Evolutionary conservation across 768 basidiomycete genomes (phyloP).

Genomic region (Amanita phalloides): DNA sequence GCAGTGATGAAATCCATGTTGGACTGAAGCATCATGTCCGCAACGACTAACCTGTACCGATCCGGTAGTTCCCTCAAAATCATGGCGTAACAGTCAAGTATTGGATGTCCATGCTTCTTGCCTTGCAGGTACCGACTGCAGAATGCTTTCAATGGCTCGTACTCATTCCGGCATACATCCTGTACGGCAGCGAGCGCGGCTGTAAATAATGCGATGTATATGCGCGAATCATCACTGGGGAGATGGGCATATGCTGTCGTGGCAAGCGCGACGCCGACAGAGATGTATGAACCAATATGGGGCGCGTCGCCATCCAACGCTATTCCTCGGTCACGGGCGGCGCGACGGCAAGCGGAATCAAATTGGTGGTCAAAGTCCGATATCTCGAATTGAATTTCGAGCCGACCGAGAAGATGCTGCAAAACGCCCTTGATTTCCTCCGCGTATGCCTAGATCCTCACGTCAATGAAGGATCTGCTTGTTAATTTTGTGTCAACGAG

Average conservation of each 20-base stretch:
- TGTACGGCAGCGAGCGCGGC: slow-evolving; percentile 26
- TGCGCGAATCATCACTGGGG: slow-evolving; percentile 14
- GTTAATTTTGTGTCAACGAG: neutral
- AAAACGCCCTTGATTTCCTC: neutral
- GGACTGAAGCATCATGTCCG: slow-evolving; percentile 24
- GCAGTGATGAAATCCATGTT: slow-evolving; percentile 25
- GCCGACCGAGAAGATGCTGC: neutral
- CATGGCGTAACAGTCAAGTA: slow-evolving; percentile 23
- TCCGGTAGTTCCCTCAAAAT: slow-evolving; percentile 18
- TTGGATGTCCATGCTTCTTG: slow-evolving; percentile 16
- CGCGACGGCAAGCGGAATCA: slow-evolving; percentile 12
- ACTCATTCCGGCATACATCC: slow-evolving; percentile 18
- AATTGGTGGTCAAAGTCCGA: slow-evolving; percentile 3
- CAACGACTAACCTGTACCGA: slow-evolving; percentile 17
- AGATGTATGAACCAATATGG: slow-evolving; percentile 19
- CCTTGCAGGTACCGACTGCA: slow-evolving; percentile 18
- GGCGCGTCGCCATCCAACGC: slow-evolving; percentile 10
- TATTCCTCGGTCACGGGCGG: slow-evolving; percentile 15
- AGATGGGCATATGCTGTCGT: slow-evolving; percentile 20
- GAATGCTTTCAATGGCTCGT: slow-evolving; percentile 20
- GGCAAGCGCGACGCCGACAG: slow-evolving; percentile 19
- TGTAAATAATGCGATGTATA: slow-evolving; percentile 29
- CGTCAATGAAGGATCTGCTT: neutral
- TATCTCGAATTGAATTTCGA: neutral
- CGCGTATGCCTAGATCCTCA: neutral